Evolutionary conservation across 2,329 filamentous ascomycete species (phyloP).

Genomic region (Microdochium paspali): DNA sequence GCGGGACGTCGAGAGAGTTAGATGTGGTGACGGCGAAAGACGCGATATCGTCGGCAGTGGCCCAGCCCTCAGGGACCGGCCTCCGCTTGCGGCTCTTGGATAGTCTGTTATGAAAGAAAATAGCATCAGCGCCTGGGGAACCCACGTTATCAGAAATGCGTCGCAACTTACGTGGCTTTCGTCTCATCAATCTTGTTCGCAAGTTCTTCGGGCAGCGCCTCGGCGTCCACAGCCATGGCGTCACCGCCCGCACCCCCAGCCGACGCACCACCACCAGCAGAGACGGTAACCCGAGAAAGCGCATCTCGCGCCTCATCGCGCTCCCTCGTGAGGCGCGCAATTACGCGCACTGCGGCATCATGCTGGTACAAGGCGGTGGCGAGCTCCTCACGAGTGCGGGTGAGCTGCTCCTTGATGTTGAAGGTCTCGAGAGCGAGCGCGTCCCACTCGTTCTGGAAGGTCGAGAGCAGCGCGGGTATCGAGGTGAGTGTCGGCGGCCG

Average conservation of each 20-base stretch:
- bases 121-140: constrained; percentile 5
- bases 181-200: constrained; percentile 67
- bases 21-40: constrained; percentile 34
- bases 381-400: constrained; percentile 86
- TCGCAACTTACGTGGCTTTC: constrained; percentile 60
- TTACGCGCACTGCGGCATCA: constrained; percentile 92
- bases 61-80: constrained; percentile 77
- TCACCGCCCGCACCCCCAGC: constrained; percentile 54
- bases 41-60: constrained; percentile 60
- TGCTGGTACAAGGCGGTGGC: constrained; percentile 93
- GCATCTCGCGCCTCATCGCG: constrained; percentile 87
- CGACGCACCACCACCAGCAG: constrained; percentile 40
- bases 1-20: constrained; percentile 35
- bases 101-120: constrained; percentile 42
- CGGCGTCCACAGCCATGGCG: constrained; percentile 85
- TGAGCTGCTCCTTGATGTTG: constrained; percentile 79
- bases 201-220: constrained; percentile 64
- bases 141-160: constrained; percentile 7
- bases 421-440: constrained; percentile 85
- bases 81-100: constrained; percentile 87
- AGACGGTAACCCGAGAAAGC: constrained; percentile 74
- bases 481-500: constrained; percentile 90
- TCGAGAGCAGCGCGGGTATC: constrained; percentile 84
- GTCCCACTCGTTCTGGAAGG: constrained; percentile 99
- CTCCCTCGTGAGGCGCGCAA: constrained; percentile 83